phyloP scores from a whole-genome alignment of 495 filamentous ascomycete species.

The Daldinia loculata region DNA sequence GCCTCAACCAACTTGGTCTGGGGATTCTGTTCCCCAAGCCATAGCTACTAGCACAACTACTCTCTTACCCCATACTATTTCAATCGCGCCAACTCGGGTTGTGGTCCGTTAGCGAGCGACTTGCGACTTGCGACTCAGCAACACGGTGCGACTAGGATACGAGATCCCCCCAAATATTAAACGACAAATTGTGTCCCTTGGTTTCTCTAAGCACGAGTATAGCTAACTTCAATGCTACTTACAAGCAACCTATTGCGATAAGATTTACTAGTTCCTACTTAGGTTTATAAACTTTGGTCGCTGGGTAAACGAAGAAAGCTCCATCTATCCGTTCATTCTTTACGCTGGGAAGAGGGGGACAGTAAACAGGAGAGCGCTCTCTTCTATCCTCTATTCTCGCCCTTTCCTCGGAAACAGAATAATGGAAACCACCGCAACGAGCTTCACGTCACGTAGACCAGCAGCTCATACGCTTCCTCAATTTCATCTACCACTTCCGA shows the following conservation, averaged over 20 bases:
- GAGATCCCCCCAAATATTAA: neutral
- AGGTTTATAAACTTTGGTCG: neutral
- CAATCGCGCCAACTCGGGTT: neutral
- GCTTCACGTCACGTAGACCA: constrained; percentile 46
- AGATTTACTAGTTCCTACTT: constrained; percentile 4
- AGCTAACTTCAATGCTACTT: neutral
- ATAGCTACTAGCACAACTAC: neutral
- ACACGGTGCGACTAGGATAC: neutral
- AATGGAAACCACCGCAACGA: constrained; percentile 44
- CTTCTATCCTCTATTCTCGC: constrained; percentile 1
- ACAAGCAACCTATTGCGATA: constrained; percentile 2
- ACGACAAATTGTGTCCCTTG: neutral
- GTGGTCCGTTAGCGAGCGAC: constrained; percentile 1
- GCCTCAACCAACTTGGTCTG: constrained; percentile 18
- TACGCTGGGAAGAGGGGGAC: neutral
- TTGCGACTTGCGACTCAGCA: neutral
- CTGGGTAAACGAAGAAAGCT: neutral
- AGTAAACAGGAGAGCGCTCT: constrained; percentile 1
- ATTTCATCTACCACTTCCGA: constrained; percentile 43
- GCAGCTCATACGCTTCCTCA: constrained; percentile 44
- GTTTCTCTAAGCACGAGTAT: constrained; percentile 1
- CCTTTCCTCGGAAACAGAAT: constrained; percentile 17
- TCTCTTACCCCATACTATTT: neutral
- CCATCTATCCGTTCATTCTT: neutral
- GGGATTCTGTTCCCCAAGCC: constrained; percentile 26